Evolutionary conservation across 169 alveolate species (phyloP).

Genomic region (Theileria parva): DNA sequence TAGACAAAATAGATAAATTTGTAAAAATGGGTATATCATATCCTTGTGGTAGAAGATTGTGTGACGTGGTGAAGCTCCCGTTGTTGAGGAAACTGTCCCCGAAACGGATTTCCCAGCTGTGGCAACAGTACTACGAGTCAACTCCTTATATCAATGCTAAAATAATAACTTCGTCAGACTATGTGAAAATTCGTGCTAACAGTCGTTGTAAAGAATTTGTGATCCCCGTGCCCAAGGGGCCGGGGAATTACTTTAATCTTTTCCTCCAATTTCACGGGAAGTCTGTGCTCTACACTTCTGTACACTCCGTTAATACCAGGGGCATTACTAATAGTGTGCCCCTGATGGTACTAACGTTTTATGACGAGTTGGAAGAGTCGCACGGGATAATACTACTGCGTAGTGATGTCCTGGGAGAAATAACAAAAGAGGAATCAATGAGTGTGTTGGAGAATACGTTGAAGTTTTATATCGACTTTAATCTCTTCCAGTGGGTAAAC

Average conservation of each 20-base stretch:
- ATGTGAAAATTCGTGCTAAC: neutral
- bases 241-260: conserved; percentile 18
- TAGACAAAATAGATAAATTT: too few species aligned
- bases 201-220: conserved; percentile 22
- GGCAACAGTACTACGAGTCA: conserved; percentile 28
- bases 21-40: too few species aligned
- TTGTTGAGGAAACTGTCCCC: conserved; percentile 28
- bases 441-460: conserved; percentile 21
- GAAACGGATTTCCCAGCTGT: neutral
- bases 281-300: conserved; percentile 36
- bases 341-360: conserved; percentile 30
- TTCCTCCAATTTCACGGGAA: conserved; percentile 25
- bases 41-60: conserved; percentile 1
- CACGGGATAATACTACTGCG: conserved; percentile 33
- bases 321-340: conserved; percentile 40
- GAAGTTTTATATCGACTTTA: conserved; percentile 48
- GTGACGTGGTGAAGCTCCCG: conserved; percentile 42
- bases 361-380: conserved; percentile 24
- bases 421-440: conserved; percentile 26
- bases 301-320: conserved; percentile 4
- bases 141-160: conserved; percentile 19
- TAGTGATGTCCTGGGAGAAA: too few species aligned
- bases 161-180: neutral
- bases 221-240: conserved; percentile 22
- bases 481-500: conserved; percentile 54